phyloP scores from a whole-genome alignment of 169 alveolate species.

The Cryptosporidium felis region DNA sequence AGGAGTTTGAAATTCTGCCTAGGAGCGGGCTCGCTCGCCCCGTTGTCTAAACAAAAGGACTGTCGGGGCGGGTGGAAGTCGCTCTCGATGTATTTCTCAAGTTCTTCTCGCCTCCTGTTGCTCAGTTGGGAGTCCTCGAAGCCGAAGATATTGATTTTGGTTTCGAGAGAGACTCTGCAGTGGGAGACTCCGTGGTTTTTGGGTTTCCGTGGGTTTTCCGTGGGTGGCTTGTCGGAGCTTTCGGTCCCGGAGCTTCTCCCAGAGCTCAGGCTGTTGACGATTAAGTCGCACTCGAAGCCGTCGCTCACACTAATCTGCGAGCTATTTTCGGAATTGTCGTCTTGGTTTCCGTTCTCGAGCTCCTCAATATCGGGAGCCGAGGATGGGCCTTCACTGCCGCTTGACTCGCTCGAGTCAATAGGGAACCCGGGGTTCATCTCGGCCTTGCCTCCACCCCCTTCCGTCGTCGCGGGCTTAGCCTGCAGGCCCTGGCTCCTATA shows the following conservation, averaged over 20 bases:
- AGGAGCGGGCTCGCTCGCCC: background rate
- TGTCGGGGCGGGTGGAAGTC: background rate
- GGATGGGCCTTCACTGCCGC: no score
- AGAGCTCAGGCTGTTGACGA: background rate
- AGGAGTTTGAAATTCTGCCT: background rate
- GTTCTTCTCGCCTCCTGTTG: background rate
- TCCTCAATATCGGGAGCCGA: no score
- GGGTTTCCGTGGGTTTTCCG: no score
- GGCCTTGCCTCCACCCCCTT: no score
- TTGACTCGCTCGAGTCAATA: no score
- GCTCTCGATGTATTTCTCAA: background rate
- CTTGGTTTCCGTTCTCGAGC: no score
- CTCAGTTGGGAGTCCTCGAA: background rate
- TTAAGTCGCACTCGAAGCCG: background rate
- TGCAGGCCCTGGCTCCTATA: background rate
- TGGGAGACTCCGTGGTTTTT: no score
- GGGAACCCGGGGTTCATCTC: no score
- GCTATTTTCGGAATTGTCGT: no score
- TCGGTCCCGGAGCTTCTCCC: background rate
- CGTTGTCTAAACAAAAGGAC: background rate
- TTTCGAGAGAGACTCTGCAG: constrained; percentile 14
- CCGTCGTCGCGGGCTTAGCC: background rate
- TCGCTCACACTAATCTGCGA: background rate
- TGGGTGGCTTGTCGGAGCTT: no score
- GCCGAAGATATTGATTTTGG: constrained; percentile 19